phyloP scores from a whole-genome alignment of 805 yeast genomes.

The Zygotorulaspora chibaensis region DNA sequence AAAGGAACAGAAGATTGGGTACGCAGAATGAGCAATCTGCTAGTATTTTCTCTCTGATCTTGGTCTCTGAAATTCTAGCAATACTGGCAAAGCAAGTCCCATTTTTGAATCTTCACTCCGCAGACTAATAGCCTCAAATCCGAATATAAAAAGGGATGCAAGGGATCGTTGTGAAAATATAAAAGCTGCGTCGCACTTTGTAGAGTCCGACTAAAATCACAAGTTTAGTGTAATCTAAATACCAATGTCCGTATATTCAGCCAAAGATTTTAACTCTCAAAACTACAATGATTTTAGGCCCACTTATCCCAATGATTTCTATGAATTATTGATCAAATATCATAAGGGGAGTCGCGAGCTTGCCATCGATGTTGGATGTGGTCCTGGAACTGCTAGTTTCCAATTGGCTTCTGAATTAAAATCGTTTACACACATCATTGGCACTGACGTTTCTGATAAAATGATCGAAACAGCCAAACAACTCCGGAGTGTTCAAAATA shows the following conservation, averaged over 20 bases:
- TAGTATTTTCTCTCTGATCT: too few species aligned
- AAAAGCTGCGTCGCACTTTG: too few species aligned
- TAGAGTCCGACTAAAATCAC: too few species aligned
- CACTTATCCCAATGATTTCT: slow-evolving; percentile 53
- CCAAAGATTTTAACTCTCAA: slow-evolving; percentile 45
- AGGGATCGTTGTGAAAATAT: too few species aligned
- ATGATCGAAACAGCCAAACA: slow-evolving; percentile 51
- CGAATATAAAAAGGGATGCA: too few species aligned
- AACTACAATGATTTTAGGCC: slow-evolving; percentile 62
- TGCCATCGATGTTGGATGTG: slow-evolving; percentile 75
- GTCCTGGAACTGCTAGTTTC: slow-evolving; percentile 70
- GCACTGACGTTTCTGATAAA: slow-evolving; percentile 54
- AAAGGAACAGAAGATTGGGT: too few species aligned
- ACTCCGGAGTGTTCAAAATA: slow-evolving; percentile 10
- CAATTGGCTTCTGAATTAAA: slow-evolving; percentile 30
- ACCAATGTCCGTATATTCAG: slow-evolving; percentile 61
- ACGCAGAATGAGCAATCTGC: too few species aligned
- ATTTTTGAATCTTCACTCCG: too few species aligned
- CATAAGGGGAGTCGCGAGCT: slow-evolving; percentile 38
- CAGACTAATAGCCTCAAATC: too few species aligned
- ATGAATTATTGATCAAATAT: slow-evolving; percentile 39
- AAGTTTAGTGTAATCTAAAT: neutral
- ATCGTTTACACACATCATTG: slow-evolving; percentile 48
- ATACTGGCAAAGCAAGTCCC: too few species aligned
- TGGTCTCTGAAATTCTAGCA: too few species aligned